Evolutionary conservation across 768 basidiomycete genomes (phyloP), one percentile per base, ranked within the genome.

Genomic region (Kwoniella sp.): DNA sequence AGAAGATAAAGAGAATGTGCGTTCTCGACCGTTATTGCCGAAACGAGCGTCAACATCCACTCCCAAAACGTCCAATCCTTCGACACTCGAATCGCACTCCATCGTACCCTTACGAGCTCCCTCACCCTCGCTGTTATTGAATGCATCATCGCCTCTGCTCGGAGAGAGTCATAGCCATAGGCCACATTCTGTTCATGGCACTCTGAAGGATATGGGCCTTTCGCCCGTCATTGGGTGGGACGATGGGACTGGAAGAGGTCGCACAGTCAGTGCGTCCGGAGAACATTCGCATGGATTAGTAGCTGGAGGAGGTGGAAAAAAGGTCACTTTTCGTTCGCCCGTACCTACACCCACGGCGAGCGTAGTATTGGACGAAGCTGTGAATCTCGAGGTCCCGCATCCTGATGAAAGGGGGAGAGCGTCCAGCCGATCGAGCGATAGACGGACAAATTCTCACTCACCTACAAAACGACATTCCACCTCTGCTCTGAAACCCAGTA

Each of bases 281-380:
- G 65, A 60, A 47, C 26, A 15, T 29, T 27, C 51, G 15, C 36
- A 55, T 17, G 47, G 36, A 3, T 30, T 24, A 51, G 47, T 24
- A 21, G 40, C 55, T n/a, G 30, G 29, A 59, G 58, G 29, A 54
- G n/a, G 66, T 44, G 48, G 59, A 30, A 76, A 76, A 52, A 76
- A 76, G 44, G 74, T 76, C 22, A 76, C 74, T 2, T 76, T 76
- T 40, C 61, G 71, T 40, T 67, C 67, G 51, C 74, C 74, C 9
- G 62, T 54, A 13, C 74, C 74, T 2, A 76, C 74, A 2, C 74
- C 71, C 15, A 67, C 71, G 2, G 51, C 68, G 0, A 72, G 71
- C 37, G 64, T 67, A 3, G 53, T 73, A 3, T 49, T 72, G 44
- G 71, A 72, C 22, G 60, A 66, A 33, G 46, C 60, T 15, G 36